Conservation (phyloP, 805 yeast genomes). For the Pichia californica region DNA sequence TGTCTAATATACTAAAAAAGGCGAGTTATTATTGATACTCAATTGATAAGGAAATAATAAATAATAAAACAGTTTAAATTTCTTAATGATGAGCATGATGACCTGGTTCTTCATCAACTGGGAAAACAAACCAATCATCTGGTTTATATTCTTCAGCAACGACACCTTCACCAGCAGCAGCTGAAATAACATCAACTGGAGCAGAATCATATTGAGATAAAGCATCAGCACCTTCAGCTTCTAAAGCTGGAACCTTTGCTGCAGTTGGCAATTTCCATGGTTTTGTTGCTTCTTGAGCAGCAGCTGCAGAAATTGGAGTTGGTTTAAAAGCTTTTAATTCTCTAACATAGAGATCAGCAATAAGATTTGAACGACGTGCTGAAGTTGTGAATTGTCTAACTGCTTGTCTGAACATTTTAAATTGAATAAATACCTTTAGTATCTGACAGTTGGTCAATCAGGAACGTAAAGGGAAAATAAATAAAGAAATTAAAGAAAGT, state of each 20-base stretch:
- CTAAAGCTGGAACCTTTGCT: constrained; percentile 68
- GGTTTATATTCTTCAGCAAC: constrained; percentile 38
- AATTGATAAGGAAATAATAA: too few relatives aligned
- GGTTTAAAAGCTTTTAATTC: constrained; percentile 90
- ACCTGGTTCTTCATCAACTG: constrained; percentile 50
- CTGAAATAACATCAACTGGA: constrained; percentile 77
- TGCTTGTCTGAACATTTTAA: constrained; percentile 19
- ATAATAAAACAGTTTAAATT: background rate
- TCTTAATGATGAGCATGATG: constrained; percentile 23
- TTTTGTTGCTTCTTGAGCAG: constrained; percentile 72
- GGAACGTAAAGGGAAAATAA: too few relatives aligned
- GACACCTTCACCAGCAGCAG: constrained; percentile 41
- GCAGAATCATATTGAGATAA: constrained; percentile 62
- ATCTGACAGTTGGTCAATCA: too few relatives aligned
- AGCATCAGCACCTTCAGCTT: constrained; percentile 59
- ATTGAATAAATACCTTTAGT: too few relatives aligned
- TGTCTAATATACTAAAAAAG: too few relatives aligned
- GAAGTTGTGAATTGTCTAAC: constrained; percentile 25
- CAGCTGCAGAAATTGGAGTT: constrained; percentile 61
- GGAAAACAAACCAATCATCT: constrained; percentile 79
- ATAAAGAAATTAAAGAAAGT: too few relatives aligned
- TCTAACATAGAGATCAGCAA: constrained; percentile 79
- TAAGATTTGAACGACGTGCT: constrained; percentile 39
- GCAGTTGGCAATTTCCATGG: constrained; percentile 78
- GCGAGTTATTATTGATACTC: too few relatives aligned